phyloP scores from a whole-genome alignment of 1,284 basidiomycete species.

The Ustilago curta region DNA sequence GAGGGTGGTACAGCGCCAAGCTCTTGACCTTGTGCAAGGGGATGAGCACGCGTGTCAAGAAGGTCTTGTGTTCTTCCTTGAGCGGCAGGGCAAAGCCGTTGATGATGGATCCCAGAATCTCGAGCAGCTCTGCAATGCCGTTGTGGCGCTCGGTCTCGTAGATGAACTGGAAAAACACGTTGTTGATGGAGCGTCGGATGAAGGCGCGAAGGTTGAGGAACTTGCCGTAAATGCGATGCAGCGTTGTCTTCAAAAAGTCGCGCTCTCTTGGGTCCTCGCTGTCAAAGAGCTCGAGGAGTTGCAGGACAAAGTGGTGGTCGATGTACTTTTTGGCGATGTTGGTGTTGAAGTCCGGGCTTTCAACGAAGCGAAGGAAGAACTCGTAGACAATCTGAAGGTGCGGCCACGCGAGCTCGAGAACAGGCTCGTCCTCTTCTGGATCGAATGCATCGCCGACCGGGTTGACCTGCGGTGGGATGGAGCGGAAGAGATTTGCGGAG shows the following conservation, averaged over 20 bases:
- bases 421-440: conserved; percentile 99
- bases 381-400: conserved; percentile 99
- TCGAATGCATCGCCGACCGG: conserved; percentile 98
- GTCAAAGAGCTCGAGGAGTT: conserved; percentile 97
- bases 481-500: conserved; percentile 94
- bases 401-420: conserved; percentile 98
- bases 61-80: conserved; percentile 99
- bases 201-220: conserved; percentile 98
- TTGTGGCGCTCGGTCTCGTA: conserved; percentile 99
- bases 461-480: conserved; percentile 99
- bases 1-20: conserved; percentile 95
- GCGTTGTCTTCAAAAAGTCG: conserved; percentile 98
- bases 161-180: conserved; percentile 99
- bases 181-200: conserved; percentile 98
- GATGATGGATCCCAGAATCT: conserved; percentile 99
- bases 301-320: conserved; percentile 92
- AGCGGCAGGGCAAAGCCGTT: conserved; percentile 98
- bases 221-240: conserved; percentile 99
- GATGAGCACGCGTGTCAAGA: conserved; percentile 93
- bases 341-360: conserved; percentile 97
- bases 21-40: conserved; percentile 98
- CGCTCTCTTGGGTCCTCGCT: conserved; percentile 98
- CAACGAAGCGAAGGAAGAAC: conserved; percentile 99
- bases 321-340: conserved; percentile 98
- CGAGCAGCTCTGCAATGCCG: conserved; percentile 96